phyloP scores from a whole-genome alignment of 164 flowering plant genomes.

The Chloranthus sessilifolius region DNA sequence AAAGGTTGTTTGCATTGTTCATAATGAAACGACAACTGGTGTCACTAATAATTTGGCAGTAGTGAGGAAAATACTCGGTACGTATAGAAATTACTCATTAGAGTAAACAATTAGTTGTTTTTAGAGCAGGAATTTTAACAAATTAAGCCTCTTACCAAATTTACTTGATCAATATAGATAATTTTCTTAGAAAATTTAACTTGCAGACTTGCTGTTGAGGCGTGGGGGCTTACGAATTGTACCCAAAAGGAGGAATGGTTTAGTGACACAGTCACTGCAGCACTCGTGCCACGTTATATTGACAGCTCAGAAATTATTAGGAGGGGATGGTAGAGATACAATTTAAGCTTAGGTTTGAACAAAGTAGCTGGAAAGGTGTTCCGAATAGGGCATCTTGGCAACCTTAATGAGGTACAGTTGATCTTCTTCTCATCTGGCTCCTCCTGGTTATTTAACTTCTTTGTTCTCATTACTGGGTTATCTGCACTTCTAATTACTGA shows the following conservation, averaged over 20 bases:
- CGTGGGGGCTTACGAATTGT: conserved; percentile 98
- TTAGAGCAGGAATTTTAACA: too few relatives aligned
- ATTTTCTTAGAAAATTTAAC: too few relatives aligned
- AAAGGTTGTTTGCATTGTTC: conserved; percentile 92
- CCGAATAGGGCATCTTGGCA: conserved; percentile 99
- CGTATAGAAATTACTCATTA: too few relatives aligned
- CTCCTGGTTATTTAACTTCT: too few relatives aligned
- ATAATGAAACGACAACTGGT: conserved; percentile 95
- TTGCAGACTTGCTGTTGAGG: conserved; percentile 88
- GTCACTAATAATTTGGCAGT: conserved; percentile 87
- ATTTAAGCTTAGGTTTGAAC: conserved; percentile 90
- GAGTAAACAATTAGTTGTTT: too few relatives aligned
- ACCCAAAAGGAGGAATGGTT: conserved; percentile 89
- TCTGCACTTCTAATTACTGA: too few relatives aligned
- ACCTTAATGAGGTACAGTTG: conserved; percentile 70
- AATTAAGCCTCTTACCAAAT: too few relatives aligned
- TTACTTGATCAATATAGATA: too few relatives aligned
- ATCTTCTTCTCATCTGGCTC: not conserved
- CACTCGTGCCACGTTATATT: conserved; percentile 75
- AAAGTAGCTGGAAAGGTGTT: conserved; percentile 96
- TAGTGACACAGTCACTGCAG: conserved; percentile 98
- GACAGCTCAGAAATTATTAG: conserved; percentile 83
- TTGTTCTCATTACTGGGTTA: too few relatives aligned
- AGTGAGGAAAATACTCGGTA: conserved; percentile 84
- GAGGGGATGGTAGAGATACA: conserved; percentile 92